Evolutionary conservation across 2,329 filamentous ascomycete genomes (phyloP).

Genomic region (Paecilomyces variotii): DNA sequence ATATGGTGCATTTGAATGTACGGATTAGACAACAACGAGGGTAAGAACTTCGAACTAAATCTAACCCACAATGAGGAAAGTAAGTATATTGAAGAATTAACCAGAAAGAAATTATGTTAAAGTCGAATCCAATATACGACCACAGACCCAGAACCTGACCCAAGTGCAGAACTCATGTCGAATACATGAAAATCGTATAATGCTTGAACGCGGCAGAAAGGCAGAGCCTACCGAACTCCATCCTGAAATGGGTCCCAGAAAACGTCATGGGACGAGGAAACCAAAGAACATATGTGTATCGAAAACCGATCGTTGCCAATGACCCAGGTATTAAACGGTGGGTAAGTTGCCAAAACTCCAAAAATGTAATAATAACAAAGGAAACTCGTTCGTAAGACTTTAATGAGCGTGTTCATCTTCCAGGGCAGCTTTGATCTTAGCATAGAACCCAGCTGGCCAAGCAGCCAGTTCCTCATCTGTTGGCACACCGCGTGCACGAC

Average conservation of each 20-base stretch:
- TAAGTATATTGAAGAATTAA: neutral
- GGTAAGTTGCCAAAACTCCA: neutral
- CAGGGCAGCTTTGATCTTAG: constrained; percentile 39
- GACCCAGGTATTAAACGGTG: neutral
- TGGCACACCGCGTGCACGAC: constrained; percentile 47
- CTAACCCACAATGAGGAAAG: neutral
- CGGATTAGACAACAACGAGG: no score
- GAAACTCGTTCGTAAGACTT: neutral
- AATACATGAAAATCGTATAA: neutral
- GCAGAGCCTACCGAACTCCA: neutral
- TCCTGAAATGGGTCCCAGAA: neutral
- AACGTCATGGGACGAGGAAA: neutral
- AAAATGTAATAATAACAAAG: neutral
- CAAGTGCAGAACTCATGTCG: neutral
- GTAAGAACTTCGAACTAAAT: no score
- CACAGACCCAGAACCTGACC: neutral
- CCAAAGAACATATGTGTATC: neutral
- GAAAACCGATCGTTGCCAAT: neutral
- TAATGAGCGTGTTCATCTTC: constrained; percentile 30
- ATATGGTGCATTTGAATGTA: no score
- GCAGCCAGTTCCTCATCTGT: constrained; percentile 47
- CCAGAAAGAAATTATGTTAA: neutral
- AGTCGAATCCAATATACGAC: neutral
- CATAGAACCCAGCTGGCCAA: constrained; percentile 42
- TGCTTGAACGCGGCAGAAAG: neutral